These are phyloP conservation scores for Gossypium thurberi DNA, from an alignment of 345 rosid genomes.

Conservation along the genomic window DNA sequence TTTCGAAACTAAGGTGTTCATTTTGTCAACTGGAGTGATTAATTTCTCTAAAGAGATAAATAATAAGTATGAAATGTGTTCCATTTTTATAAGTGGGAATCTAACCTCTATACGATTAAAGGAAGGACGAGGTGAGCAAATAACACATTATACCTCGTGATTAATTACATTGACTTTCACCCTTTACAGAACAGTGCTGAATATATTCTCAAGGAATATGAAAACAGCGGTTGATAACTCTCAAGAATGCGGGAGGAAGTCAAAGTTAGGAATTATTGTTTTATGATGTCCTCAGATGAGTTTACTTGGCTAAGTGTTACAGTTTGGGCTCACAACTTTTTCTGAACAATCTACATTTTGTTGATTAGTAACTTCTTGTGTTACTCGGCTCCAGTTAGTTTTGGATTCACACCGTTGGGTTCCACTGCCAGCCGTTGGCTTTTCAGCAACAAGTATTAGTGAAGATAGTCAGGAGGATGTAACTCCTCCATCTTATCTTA, in stretches of 20 bases:
- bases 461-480: constrained; percentile 83
- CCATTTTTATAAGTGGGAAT: no score
- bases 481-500: constrained; percentile 83
- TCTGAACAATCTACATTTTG: not conserved
- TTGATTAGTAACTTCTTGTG: constrained; percentile 24
- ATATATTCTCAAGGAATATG: constrained; percentile 85
- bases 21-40: no score
- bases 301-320: not conserved
- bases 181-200: constrained; percentile 74
- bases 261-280: not conserved
- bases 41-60: no score
- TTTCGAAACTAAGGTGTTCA: no score
- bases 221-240: constrained; percentile 77
- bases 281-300: not conserved
- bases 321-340: not conserved
- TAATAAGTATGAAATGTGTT: no score
- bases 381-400: constrained; percentile 63
- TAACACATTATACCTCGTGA: no score
- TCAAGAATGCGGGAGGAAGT: constrained; percentile 40
- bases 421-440: constrained; percentile 85
- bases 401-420: constrained; percentile 98
- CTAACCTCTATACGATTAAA: no score
- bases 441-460: constrained; percentile 45
- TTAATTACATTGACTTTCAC: constrained; percentile 12
- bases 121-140: no score